These are phyloP conservation scores for Bolboschoenus planiculmis DNA, from an alignment of 176 grass and related monocot species.

Conservation along the genomic window DNA sequence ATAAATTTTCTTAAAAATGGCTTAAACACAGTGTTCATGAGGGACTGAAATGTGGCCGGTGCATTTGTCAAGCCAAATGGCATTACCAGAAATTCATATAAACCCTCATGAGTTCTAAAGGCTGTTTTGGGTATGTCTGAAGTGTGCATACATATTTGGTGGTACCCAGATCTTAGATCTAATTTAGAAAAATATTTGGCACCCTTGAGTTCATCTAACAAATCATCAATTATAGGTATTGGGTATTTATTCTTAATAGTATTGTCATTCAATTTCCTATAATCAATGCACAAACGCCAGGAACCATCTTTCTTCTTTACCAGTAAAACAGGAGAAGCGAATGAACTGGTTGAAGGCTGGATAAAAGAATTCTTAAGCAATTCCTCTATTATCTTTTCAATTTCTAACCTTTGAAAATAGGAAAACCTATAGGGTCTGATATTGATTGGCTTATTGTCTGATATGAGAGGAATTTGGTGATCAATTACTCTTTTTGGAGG, in stretches of 20 bases:
- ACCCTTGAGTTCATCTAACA: not conserved
- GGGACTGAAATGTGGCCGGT: not conserved
- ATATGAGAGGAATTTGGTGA: not conserved
- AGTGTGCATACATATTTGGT: not conserved
- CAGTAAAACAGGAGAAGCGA: not conserved
- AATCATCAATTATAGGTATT: not conserved
- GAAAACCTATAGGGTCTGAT: not conserved
- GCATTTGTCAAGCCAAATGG: not conserved
- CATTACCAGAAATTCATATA: not conserved
- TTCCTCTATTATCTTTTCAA: not conserved
- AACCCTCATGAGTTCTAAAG: not conserved
- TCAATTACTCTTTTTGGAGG: not conserved
- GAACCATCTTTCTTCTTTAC: not conserved
- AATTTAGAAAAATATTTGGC: not conserved
- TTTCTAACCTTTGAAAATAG: not conserved
- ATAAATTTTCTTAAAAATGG: not conserved
- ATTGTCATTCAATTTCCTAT: not conserved
- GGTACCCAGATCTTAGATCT: not conserved
- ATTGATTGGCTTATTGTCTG: not conserved
- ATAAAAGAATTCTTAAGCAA: not conserved
- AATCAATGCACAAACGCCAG: slow-evolving; percentile 7
- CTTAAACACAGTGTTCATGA: not conserved
- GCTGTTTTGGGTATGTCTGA: not conserved
- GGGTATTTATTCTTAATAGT: slow-evolving; percentile 2
- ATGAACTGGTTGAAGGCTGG: not conserved